Conservation (phyloP, 2,329 filamentous ascomycete genomes). For the Fusarium sp. region DNA sequence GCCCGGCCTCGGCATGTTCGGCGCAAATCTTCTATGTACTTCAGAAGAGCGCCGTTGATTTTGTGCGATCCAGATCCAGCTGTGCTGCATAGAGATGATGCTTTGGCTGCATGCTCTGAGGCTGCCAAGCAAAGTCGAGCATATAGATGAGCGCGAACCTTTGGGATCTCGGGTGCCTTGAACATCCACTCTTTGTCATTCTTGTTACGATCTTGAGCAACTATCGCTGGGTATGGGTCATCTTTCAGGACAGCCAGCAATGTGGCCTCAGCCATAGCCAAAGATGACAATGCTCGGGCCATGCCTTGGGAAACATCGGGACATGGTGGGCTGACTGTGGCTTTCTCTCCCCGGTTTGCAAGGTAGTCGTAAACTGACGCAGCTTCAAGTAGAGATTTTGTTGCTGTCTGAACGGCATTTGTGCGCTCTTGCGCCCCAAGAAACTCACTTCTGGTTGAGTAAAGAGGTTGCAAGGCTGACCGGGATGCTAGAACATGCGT, state of each 20-base stretch:
- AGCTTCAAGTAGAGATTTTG: slow-evolving; percentile 81
- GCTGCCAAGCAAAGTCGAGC: slow-evolving; percentile 89
- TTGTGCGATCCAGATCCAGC: slow-evolving; percentile 57
- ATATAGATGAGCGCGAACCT: slow-evolving; percentile 89
- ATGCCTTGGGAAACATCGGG: slow-evolving; percentile 66
- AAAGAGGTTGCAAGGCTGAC: slow-evolving; percentile 77
- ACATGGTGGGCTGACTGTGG: slow-evolving; percentile 58
- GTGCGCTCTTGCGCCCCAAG: slow-evolving; percentile 74
- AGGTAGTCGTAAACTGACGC: slow-evolving; percentile 83
- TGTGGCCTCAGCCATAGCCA: slow-evolving; percentile 89
- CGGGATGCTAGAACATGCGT: slow-evolving; percentile 79
- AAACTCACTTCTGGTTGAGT: slow-evolving; percentile 72
- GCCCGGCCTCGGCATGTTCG: slow-evolving; percentile 84
- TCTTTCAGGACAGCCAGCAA: slow-evolving; percentile 92
- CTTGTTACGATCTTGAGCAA: slow-evolving; percentile 84
- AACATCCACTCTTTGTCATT: slow-evolving; percentile 98
- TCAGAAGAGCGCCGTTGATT: slow-evolving; percentile 73
- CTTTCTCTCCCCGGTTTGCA: slow-evolving; percentile 64
- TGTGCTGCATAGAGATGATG: slow-evolving; percentile 64
- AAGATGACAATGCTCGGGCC: slow-evolving; percentile 67
- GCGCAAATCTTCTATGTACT: slow-evolving; percentile 81
- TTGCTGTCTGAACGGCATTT: slow-evolving; percentile 77
- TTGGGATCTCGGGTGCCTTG: slow-evolving; percentile 85
- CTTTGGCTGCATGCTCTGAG: slow-evolving; percentile 85
- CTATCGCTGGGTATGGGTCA: slow-evolving; percentile 87